Conservation (phyloP, 495 filamentous ascomycete genomes). For the Glonium stellatum region DNA sequence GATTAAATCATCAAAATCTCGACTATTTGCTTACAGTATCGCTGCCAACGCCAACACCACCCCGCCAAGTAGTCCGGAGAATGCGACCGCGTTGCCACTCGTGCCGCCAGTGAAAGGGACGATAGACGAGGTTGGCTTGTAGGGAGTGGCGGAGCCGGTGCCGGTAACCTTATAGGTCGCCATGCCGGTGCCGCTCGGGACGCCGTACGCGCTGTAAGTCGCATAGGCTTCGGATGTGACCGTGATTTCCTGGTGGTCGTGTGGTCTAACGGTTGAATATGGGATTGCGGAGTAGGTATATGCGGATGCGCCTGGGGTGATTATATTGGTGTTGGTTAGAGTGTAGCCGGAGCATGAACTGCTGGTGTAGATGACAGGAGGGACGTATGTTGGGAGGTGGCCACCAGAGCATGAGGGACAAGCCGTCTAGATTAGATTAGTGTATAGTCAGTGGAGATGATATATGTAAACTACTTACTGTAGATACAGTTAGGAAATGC, state of each 20-base stretch:
- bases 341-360: conserved; percentile 18
- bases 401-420: conserved; percentile 7
- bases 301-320: background rate
- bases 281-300: conserved; percentile 19
- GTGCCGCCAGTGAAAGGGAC: too few relatives aligned
- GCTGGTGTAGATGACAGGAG: conserved; percentile 21
- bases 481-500: conserved; percentile 23
- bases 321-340: conserved; percentile 16
- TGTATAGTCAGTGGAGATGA: background rate
- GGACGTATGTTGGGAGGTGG: conserved; percentile 1
- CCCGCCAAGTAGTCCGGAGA: too few relatives aligned
- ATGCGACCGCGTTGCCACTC: too few relatives aligned
- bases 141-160: too few relatives aligned
- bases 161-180: too few relatives aligned
- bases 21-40: too few relatives aligned
- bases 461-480: background rate
- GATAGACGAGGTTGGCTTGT: too few relatives aligned
- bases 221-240: background rate
- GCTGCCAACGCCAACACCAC: too few relatives aligned
- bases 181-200: too few relatives aligned
- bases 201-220: background rate
- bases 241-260: conserved; percentile 3
- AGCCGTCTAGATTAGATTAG: conserved; percentile 5
- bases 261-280: conserved; percentile 16
- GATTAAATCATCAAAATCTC: too few relatives aligned